Evolutionary conservation across 306 rosid species (phyloP), one percentile per base, ranked within the genome.

Genomic region (Fragaria nilgerrensis): DNA sequence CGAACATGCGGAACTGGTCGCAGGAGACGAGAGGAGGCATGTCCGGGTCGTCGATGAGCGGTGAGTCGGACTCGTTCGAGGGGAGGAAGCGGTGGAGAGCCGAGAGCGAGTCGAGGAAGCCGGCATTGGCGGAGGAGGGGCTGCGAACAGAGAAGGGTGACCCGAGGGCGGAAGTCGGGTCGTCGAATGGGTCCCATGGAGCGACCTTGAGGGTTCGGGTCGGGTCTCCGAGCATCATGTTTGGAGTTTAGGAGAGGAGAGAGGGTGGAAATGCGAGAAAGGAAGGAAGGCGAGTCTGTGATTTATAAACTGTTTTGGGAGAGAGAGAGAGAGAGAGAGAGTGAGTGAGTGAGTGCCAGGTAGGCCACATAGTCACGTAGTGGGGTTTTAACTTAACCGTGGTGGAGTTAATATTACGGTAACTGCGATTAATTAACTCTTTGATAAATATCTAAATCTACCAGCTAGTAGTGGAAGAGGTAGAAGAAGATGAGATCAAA

Each of bases 1-100:
- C 92, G 80, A 81, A 94, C 94, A 94, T 94, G 41, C 97, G 87
- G 84, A 94, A 94, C 50, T 94, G 87, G 32, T 91, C 97, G 5
- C 90, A 61, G 20, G 92, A 86, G 67, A 86, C 86, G 10, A 82
- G 86, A 32, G 82, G 85, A 32, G 82, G 69, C 22, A 78, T 45
- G 78, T 86, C 89, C n/a, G 80, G 65, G 8, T 86, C 90, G 44
- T 79, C 87, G 16, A 22, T 19, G 17, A 73, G 43, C 1, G 80
- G 43, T 3, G 80, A 73, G 70, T 85, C 89, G 9, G 84, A 80
- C 23, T 82, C 78, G 41, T 79, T 85, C 0, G 88, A 86, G 1
- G 88, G 86, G 1, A 84, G 86, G 77, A 64, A 85, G 49, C 83
- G 87, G 74, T 83, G 85, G 56, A 89, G 81, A 1, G 88, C 62